Percentiles rank a stretch among this genome's conserved stretches.
Evolutionary conservation across 1,284 basidiomycete species (phyloP).

Genomic region (Apiotrichum brassicae): DNA sequence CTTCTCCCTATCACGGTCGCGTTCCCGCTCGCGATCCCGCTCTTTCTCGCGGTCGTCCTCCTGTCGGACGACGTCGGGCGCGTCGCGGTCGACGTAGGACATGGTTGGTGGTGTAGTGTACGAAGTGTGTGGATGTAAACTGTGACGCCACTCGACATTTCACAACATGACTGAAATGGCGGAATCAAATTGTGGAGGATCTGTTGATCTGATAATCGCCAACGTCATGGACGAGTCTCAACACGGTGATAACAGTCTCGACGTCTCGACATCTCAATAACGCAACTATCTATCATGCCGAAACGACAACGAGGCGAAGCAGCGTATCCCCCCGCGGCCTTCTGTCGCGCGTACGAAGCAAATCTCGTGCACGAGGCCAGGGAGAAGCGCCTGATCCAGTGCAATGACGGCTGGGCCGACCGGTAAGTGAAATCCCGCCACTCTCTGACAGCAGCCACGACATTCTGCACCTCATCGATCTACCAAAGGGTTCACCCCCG

Average conservation of each 20-base stretch:
- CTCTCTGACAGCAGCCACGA: conserved; percentile 59
- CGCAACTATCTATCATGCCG: not conserved
- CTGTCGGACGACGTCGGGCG: too few relatives aligned
- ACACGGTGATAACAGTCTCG: too few relatives aligned
- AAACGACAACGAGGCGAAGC: not conserved
- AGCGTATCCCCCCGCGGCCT: conserved; percentile 7
- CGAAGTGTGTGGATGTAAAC: too few relatives aligned
- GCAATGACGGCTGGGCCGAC: conserved; percentile 32
- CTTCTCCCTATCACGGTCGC: conserved; percentile 11
- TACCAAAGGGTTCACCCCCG: conserved; percentile 3
- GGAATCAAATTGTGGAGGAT: too few relatives aligned
- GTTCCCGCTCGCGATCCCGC: conserved; percentile 25
- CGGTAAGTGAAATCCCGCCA: conserved; percentile 28
- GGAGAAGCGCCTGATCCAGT: conserved; percentile 21
- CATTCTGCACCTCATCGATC: conserved; percentile 60
- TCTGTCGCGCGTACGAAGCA: conserved; percentile 35
- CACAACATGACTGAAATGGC: too few relatives aligned
- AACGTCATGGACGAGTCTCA: too few relatives aligned
- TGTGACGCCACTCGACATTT: too few relatives aligned
- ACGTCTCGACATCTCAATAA: too few relatives aligned
- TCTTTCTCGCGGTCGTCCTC: conserved; percentile 7
- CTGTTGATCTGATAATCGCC: too few relatives aligned
- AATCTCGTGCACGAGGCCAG: conserved; percentile 16
- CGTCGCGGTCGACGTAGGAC: too few relatives aligned
- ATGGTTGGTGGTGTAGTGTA: too few relatives aligned